phyloP scores from a whole-genome alignment of 2,329 filamentous ascomycete species.

The Penicillium hesseltinei region DNA sequence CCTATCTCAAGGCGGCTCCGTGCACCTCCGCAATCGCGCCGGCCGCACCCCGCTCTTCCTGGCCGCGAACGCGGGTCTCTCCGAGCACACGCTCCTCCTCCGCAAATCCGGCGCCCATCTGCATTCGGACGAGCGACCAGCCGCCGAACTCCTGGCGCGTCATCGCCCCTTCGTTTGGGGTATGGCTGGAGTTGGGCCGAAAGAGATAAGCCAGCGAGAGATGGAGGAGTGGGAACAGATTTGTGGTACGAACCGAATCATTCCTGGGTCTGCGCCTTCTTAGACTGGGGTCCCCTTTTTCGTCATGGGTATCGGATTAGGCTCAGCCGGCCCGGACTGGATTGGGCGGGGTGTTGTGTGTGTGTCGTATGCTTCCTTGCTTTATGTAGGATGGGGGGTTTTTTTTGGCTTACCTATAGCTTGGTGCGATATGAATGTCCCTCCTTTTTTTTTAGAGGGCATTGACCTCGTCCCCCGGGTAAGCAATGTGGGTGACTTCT shows the following conservation, averaged over 20 bases:
- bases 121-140: conserved; percentile 55
- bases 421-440: neutral
- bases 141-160: conserved; percentile 51
- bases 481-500: neutral
- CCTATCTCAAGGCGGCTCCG: conserved; percentile 56
- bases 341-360: neutral
- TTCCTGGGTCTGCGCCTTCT: conserved; percentile 32
- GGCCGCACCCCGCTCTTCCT: conserved; percentile 60
- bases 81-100: conserved; percentile 55
- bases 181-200: conserved; percentile 42
- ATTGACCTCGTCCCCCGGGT: neutral
- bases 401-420: neutral
- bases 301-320: neutral
- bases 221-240: conserved; percentile 19
- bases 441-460: neutral
- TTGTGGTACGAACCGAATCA: conserved; percentile 13
- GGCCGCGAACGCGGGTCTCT: conserved; percentile 56
- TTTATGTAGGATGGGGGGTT: neutral
- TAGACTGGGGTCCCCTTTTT: neutral
- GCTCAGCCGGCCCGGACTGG: neutral
- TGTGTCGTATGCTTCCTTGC: neutral
- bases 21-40: conserved; percentile 58
- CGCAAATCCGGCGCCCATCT: conserved; percentile 59
- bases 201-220: conserved; percentile 26
- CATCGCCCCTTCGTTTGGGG: conserved; percentile 45